A percentile compares a stretch with the other conserved stretches of the same genome.
Conservation (phyloP, 495 filamentous ascomycete genomes). For the Aspergillus kassunensis region DNA sequence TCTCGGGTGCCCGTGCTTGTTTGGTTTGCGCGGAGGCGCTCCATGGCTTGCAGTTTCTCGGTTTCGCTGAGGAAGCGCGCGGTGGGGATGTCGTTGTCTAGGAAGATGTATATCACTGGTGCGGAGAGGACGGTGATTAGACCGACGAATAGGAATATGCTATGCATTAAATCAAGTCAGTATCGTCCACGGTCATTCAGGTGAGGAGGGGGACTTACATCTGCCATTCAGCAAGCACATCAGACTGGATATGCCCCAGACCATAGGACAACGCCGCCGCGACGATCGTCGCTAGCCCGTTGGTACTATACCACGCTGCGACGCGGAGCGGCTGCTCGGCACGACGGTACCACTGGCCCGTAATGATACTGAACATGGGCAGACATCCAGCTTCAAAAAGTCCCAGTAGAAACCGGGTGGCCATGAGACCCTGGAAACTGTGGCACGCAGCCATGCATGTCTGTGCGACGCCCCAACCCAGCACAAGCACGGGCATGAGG, state of each 20-base stretch:
- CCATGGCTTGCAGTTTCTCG: constrained; percentile 56
- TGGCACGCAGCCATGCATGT: constrained; percentile 43
- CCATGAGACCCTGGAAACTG: constrained; percentile 42
- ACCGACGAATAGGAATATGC: constrained; percentile 46
- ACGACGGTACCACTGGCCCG: constrained; percentile 47
- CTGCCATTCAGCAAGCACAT: constrained; percentile 55
- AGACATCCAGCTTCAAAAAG: constrained; percentile 55
- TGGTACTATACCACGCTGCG: constrained; percentile 48
- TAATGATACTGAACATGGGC: constrained; percentile 54
- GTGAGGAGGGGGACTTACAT: constrained; percentile 42
- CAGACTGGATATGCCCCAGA: constrained; percentile 51
- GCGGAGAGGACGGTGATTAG: constrained; percentile 44
- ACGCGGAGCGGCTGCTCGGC: constrained; percentile 48
- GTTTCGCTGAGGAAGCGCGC: constrained; percentile 58
- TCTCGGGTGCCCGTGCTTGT: constrained; percentile 50
- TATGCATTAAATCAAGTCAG: constrained; percentile 7
- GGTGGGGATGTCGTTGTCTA: constrained; percentile 46
- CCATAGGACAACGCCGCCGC: constrained; percentile 45
- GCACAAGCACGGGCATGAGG: constrained; percentile 55
- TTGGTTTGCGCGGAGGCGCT: constrained; percentile 60
- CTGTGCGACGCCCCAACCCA: constrained; percentile 51
- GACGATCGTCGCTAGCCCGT: constrained; percentile 47
- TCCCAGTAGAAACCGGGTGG: constrained; percentile 44
- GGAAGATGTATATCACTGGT: constrained; percentile 39
- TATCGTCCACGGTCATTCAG: too few relatives aligned